Base-by-base conservation (phyloP, 352 stramenopile species). In the Phytopythium chamaehyphon region DNA sequence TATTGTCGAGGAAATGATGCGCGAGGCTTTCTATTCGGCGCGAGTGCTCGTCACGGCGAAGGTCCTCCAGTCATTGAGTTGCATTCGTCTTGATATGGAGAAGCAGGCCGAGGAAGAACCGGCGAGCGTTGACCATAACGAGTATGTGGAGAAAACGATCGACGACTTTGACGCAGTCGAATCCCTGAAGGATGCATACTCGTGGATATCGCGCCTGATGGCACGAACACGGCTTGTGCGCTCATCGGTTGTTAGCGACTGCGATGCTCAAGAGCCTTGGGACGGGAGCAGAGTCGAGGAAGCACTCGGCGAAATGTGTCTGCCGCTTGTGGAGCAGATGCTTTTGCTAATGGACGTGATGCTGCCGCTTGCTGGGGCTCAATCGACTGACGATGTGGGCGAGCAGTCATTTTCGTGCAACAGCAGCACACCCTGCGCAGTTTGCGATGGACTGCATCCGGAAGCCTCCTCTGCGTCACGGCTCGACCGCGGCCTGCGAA, bases 371-470 rank as follows among this genome's bases (percentile, higher is more conserved):
- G 44, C 48, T 6, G 45, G 24, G 18, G 2, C 15, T n/a, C 38
- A 43, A 35, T 15, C 36, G 44, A 22, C 23, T 8, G 19, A 37
- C 18, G 21, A 2, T 7, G 21, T 33, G 10, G 19, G 12, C 21
- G 19, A 14, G 12, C 2, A n/a, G n/a, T 15, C 24, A 8, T 21
- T 16, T 18, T 49, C 19, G 15, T 19, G 42, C 2, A 39, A 51
- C 9, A 42, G 46, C 16, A 55, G 51, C 24, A 16, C 39, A 12
- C 40, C 49, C 11, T 88, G 80, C 45, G 73, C 73, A 10, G 71
- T 90, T 2, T 90, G 80, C 26, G 80, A 90, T 55, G 80, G 73
- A n/a, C 37, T 88, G 6, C 85, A 76, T 44, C 44, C 53, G 38
- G 54, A 55, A 23, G 26, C 55, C 14, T 51, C 51, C 19, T 14